Conservation (phyloP, 257 asterid genomes). For the Gentiana straminea region DNA sequence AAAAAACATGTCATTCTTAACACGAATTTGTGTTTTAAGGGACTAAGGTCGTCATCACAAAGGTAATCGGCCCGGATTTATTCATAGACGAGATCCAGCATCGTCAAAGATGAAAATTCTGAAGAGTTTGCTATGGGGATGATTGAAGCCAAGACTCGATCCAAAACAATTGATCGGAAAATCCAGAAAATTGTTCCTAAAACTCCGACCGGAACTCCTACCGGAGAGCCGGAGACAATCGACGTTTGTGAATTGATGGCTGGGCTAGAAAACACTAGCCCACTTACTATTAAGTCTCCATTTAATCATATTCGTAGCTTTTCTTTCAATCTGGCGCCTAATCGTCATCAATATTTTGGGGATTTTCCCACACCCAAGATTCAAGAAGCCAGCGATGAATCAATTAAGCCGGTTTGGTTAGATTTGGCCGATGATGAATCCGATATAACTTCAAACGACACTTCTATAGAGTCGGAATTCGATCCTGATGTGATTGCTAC, state of each 20-base stretch:
- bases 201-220: conserved; percentile 59
- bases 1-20: too few relatives aligned
- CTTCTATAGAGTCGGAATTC: conserved; percentile 47
- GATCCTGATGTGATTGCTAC: conserved; percentile 70
- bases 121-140: conserved; percentile 65
- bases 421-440: conserved; percentile 37
- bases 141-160: conserved; percentile 74
- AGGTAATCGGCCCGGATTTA: too few relatives aligned
- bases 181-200: conserved; percentile 55
- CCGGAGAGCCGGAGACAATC: conserved; percentile 80
- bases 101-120: too few relatives aligned
- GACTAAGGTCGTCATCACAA: too few relatives aligned
- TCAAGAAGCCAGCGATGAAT: conserved; percentile 17
- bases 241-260: conserved; percentile 92
- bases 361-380: conserved; percentile 46
- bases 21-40: too few relatives aligned
- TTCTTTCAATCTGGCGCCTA: conserved; percentile 38
- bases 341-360: conserved; percentile 8
- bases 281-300: conserved; percentile 33
- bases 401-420: conserved; percentile 29
- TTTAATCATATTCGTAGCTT: conserved; percentile 51
- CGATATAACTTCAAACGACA: conserved; percentile 39
- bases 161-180: conserved; percentile 57
- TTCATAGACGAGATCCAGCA: too few relatives aligned
- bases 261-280: conserved; percentile 69